Evolutionary conservation across 257 asterid genomes (phyloP).

Genomic region (Agastache rugosa): DNA sequence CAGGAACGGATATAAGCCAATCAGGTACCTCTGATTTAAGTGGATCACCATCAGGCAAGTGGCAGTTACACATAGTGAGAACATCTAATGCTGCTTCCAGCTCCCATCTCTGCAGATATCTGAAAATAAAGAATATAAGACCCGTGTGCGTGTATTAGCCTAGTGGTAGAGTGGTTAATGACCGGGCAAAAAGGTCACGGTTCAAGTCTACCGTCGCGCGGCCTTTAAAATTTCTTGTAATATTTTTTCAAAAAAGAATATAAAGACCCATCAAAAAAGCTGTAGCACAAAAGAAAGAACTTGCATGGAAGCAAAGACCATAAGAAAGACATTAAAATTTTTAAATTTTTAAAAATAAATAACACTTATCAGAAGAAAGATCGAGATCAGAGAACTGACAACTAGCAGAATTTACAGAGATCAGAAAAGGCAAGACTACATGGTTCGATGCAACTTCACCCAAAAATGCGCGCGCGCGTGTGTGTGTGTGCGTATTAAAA

Average conservation of each 20-base stretch:
- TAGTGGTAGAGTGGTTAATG: too few species aligned
- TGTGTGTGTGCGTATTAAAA: conserved; percentile 2
- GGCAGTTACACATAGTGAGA: conserved; percentile 95
- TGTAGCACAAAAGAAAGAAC: conserved; percentile 20
- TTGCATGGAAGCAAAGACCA: conserved; percentile 24
- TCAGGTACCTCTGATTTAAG: conserved; percentile 72
- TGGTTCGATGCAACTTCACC: conserved; percentile 16
- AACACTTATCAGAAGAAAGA: conserved; percentile 3
- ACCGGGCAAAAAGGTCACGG: too few species aligned
- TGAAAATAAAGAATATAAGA: conserved; percentile 41
- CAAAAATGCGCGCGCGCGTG: too few species aligned
- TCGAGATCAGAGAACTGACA: conserved; percentile 13
- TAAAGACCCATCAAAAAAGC: conserved; percentile 20
- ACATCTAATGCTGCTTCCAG: conserved; percentile 96
- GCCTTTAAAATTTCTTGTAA: too few species aligned
- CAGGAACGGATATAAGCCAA: conserved; percentile 29
- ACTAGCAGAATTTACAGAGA: conserved; percentile 16
- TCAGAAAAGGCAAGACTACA: conserved; percentile 25
- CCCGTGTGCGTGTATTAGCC: too few species aligned
- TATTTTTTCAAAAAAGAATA: too few species aligned
- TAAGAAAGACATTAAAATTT: not conserved
- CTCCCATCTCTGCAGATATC: conserved; percentile 86
- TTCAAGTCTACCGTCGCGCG: too few species aligned
- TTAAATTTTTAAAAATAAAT: not conserved
- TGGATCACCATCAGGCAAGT: conserved; percentile 67